A percentile compares a stretch with the other conserved stretches of the same genome.
Evolutionary conservation across 805 yeast species (phyloP).

Genomic region (Nakazawaea wyomingensis): DNA sequence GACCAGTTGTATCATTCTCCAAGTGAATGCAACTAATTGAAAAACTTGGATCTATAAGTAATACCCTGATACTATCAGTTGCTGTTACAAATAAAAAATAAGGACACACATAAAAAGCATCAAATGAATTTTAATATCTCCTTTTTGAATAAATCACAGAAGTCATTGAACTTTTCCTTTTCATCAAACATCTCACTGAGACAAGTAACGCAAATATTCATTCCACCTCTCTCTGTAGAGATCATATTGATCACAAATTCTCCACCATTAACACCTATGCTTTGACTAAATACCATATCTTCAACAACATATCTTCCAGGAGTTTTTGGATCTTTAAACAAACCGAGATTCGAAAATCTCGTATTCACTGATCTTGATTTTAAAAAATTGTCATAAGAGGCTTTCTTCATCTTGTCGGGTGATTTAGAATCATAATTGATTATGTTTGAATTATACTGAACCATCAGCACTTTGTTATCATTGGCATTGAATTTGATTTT

Average conservation of each 20-base stretch:
- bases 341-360: slow-evolving; percentile 11
- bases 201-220: slow-evolving; percentile 3
- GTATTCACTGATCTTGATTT: background rate
- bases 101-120: no score
- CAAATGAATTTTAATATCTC: slow-evolving; percentile 1
- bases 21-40: background rate
- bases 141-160: slow-evolving; percentile 2
- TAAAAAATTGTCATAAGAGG: background rate
- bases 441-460: background rate
- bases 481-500: background rate
- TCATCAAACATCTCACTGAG: background rate
- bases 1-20: no score
- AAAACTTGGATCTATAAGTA: background rate
- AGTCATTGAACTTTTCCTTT: background rate
- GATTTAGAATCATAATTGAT: background rate
- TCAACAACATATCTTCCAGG: background rate
- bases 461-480: slow-evolving; percentile 5
- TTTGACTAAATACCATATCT: slow-evolving; percentile 11
- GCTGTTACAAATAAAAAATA: no score
- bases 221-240: slow-evolving; percentile 6
- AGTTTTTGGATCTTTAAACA: slow-evolving; percentile 1
- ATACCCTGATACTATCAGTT: background rate
- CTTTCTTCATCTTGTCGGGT: background rate
- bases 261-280: slow-evolving; percentile 10
- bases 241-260: slow-evolving; percentile 1